Evolutionary conservation across 257 asterid genomes (phyloP).

Genomic region (Thymus mandschuricus): DNA sequence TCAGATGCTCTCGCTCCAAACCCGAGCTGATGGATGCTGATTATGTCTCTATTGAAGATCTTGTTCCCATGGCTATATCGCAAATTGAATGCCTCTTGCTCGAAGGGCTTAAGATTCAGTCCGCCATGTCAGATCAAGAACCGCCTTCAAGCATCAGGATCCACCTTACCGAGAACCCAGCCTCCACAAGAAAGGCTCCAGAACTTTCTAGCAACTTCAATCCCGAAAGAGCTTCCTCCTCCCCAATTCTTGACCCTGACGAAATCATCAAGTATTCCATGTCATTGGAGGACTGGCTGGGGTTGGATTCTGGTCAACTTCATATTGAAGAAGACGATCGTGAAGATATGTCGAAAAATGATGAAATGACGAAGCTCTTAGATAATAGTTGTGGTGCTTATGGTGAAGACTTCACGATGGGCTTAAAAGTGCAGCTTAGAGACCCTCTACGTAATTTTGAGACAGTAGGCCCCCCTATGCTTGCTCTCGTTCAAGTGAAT

Average conservation of each 20-base stretch:
- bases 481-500: slow-evolving; percentile 61
- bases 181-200: slow-evolving; percentile 20
- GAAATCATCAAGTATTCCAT: slow-evolving; percentile 50
- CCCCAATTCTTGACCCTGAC: slow-evolving; percentile 36
- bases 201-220: slow-evolving; percentile 26
- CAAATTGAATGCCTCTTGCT: slow-evolving; percentile 66
- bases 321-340: slow-evolving; percentile 32
- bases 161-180: slow-evolving; percentile 35
- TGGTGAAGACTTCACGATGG: slow-evolving; percentile 49
- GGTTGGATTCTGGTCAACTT: slow-evolving; percentile 50
- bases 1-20: slow-evolving; percentile 45
- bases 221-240: slow-evolving; percentile 29
- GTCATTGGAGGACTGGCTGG: slow-evolving; percentile 64
- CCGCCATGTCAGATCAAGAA: slow-evolving; percentile 63
- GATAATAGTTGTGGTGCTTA: slow-evolving; percentile 36
- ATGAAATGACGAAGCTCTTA: slow-evolving; percentile 40
- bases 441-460: slow-evolving; percentile 73
- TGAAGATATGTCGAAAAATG: slow-evolving; percentile 36
- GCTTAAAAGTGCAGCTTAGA: slow-evolving; percentile 78
- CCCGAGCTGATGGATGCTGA: slow-evolving; percentile 44
- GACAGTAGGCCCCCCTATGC: slow-evolving; percentile 72
- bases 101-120: slow-evolving; percentile 79
- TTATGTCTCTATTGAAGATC: slow-evolving; percentile 53
- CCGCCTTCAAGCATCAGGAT: slow-evolving; percentile 57
- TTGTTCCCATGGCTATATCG: slow-evolving; percentile 59